A percentile compares a stretch with the other conserved stretches of the same genome.
phyloP scores from a whole-genome alignment of 192 early-diverging fungal genomes.

The Gigaspora rosea region DNA sequence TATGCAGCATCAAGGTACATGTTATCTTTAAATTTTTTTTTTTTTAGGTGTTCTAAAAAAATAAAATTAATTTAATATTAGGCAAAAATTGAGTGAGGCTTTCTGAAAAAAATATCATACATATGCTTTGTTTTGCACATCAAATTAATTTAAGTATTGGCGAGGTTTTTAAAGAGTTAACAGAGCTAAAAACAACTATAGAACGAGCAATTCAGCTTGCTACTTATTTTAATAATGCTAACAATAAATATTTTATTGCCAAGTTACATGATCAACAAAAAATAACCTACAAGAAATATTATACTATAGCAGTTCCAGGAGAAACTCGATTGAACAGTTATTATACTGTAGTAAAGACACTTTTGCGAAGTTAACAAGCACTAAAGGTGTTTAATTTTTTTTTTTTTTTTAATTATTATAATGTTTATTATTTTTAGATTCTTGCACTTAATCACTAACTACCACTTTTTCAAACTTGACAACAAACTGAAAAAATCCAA shows the following conservation, averaged over 20 bases:
- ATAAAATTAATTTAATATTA: neutral
- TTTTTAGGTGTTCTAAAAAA: constrained; percentile 22
- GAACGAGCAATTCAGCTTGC: neutral
- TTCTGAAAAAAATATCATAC: neutral
- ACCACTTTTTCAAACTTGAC: too few relatives aligned
- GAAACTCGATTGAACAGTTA: constrained; percentile 14
- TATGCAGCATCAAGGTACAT: constrained; percentile 3
- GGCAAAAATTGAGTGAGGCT: neutral
- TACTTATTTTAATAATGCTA: neutral
- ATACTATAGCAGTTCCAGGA: neutral
- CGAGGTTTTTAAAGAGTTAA: constrained; percentile 1
- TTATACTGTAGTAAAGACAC: neutral
- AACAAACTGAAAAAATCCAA: too few relatives aligned
- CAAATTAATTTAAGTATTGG: neutral
- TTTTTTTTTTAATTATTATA: neutral
- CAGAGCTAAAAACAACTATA: neutral
- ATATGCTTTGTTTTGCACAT: neutral
- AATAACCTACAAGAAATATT: constrained; percentile 21
- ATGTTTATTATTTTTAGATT: too few relatives aligned
- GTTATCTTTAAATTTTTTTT: neutral
- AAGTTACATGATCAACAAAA: too few relatives aligned
- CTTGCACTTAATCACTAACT: too few relatives aligned
- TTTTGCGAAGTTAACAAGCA: constrained; percentile 1
- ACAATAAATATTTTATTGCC: constrained; percentile 6
- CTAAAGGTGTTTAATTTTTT: constrained; percentile 1